A percentile compares a stretch with the other conserved stretches of the same genome.
phyloP scores from a whole-genome alignment of 2,329 filamentous ascomycete species.

The Microcyclospora pomicola region DNA sequence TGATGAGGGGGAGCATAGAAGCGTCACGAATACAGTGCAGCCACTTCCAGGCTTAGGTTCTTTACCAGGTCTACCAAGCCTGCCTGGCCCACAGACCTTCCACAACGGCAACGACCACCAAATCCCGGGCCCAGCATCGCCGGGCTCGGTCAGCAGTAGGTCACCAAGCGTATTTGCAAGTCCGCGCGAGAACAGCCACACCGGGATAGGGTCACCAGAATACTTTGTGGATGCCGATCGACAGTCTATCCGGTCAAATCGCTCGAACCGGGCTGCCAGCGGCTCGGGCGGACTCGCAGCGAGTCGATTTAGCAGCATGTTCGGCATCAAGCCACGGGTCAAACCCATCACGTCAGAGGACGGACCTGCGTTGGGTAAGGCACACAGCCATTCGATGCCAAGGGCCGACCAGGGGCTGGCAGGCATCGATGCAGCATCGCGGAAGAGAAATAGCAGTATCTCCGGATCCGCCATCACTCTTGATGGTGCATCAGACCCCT shows the following conservation, averaged over 20 bases:
- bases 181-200: constrained; percentile 32
- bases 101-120: constrained; percentile 8
- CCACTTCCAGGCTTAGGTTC: constrained; percentile 22
- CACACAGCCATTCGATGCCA: constrained; percentile 68
- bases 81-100: constrained; percentile 14
- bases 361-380: constrained; percentile 46
- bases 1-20: constrained; percentile 17
- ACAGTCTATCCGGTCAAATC: constrained; percentile 35
- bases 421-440: constrained; percentile 16
- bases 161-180: constrained; percentile 35
- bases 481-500: constrained; percentile 10
- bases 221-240: constrained; percentile 30
- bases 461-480: constrained; percentile 22
- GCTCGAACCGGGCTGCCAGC: constrained; percentile 34
- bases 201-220: constrained; percentile 28
- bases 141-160: constrained; percentile 25
- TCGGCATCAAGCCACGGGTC: constrained; percentile 44
- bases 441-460: constrained; percentile 40
- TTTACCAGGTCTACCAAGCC: constrained; percentile 28
- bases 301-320: constrained; percentile 38
- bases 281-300: constrained; percentile 17
- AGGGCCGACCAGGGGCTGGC: constrained; percentile 33
- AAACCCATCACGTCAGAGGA: constrained; percentile 50
- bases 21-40: constrained; percentile 8
- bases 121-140: constrained; percentile 27